Base-by-base conservation (phyloP, 1,139 yeast genomes). In the Yamadazyma dendronema region DNA sequence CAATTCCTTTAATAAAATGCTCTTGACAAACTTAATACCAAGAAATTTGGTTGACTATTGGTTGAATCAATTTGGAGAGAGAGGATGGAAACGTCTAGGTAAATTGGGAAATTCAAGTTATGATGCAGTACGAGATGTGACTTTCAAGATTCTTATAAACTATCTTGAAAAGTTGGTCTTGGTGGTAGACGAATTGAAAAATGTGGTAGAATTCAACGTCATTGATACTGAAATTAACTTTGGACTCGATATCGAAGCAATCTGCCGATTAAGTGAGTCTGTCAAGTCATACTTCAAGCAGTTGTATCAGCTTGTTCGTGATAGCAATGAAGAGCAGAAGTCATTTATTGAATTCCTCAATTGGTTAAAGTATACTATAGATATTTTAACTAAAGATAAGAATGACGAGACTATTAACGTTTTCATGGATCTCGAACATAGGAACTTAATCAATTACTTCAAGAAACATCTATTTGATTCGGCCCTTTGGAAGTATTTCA, bases 41-140 rank as follows among this genome's bases (percentile, higher is more conserved):
- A 65, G 59, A 23, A 26, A 39, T 2, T 47, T 61, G 12, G 62
- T 59, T 35, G 76, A 71, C 47, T 71, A 46, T 44, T 71, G 74
- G 74, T 44, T 67, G 15, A 69, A 71, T 44, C 76, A 70, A 40
- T 64, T 85, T 28, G 89, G 87, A 1, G 92, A 85, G 43, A 64
- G 86, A 42, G 89, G 88, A 10, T 57, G 78, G 30, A 80, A 77
- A 45, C 68, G 77, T 47, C 75, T 90, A 75, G 59, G 62, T 9
- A 74, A 72, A 39, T 43, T 72, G 16, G 83, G 84, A 0, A 64
- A 67, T 31, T 51, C 67, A 0, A 62, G 71, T 4, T 81, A 75
- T 51, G 86, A 81, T 27, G 54, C 56, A 30, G 56, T 71, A 0
- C 59, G 80, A 36, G 70, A 73, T 41, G 52, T 62, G 1, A 46